phyloP scores from a whole-genome alignment of 2,329 filamentous ascomycete genomes.

The Pseudogymnoascus sp. region DNA sequence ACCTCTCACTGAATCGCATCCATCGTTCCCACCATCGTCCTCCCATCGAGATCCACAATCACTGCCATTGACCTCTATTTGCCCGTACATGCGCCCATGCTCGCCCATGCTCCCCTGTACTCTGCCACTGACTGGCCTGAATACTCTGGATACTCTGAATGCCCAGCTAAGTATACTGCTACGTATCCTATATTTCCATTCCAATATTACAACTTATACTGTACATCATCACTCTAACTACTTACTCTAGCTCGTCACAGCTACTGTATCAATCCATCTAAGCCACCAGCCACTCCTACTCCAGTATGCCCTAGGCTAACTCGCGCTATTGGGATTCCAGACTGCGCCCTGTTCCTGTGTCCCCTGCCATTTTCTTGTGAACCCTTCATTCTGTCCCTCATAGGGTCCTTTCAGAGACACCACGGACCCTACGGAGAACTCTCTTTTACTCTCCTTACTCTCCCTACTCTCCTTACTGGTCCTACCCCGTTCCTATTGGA shows the following conservation, averaged over 20 bases:
- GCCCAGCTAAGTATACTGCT: background rate
- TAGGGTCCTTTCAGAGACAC: background rate
- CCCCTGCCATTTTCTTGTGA: background rate
- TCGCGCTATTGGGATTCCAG: background rate
- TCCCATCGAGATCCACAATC: background rate
- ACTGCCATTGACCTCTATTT: background rate
- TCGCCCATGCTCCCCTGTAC: background rate
- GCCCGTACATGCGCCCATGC: background rate
- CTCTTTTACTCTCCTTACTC: too few species aligned
- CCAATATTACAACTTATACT: background rate
- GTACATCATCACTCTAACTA: background rate
- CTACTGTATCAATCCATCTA: background rate
- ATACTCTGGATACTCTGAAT: background rate
- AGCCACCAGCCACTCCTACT: background rate
- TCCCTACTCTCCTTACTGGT: too few species aligned
- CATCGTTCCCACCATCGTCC: background rate
- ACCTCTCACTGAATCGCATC: too few species aligned
- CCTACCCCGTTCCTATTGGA: too few species aligned
- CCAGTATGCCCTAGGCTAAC: background rate
- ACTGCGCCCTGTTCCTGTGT: background rate
- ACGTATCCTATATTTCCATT: background rate
- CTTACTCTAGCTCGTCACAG: too few species aligned
- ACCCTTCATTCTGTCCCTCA: background rate
- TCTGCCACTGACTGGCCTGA: background rate
- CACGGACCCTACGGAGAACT: background rate